Evolutionary conservation across 73 alveolate species (phyloP).

Genomic region (Halteria grandinella): DNA sequence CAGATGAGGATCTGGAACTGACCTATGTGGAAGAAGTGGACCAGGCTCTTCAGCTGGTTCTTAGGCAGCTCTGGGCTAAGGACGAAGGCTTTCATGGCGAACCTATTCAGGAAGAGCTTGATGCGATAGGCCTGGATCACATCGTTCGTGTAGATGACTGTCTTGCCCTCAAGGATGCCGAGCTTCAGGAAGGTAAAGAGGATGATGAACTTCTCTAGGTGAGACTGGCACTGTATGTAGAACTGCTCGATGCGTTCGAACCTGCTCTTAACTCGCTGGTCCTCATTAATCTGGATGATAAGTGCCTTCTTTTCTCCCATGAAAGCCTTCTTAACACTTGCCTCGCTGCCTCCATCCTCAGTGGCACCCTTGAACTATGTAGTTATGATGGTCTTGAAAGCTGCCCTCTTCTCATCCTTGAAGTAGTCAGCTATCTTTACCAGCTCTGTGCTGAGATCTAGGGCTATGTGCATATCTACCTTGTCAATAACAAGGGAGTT

Average conservation of each 20-base stretch:
- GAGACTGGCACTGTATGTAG: neutral
- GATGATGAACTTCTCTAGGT: constrained; percentile 43
- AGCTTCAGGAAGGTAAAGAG: constrained; percentile 55
- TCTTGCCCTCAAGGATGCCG: constrained; percentile 53
- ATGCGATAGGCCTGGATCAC: constrained; percentile 47
- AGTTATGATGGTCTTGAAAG: constrained; percentile 29
- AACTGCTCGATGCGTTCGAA: constrained; percentile 32
- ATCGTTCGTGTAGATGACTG: constrained; percentile 8
- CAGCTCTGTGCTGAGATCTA: constrained; percentile 12
- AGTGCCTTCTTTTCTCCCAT: constrained; percentile 15
- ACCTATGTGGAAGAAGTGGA: constrained; percentile 65
- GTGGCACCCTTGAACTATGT: constrained; percentile 20
- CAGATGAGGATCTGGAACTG: constrained; percentile 18
- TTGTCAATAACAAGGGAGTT: constrained; percentile 3
- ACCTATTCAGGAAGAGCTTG: constrained; percentile 52
- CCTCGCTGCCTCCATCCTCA: constrained; percentile 2
- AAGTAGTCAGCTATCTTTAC: constrained; percentile 6
- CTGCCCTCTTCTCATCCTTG: neutral
- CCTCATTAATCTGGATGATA: constrained; percentile 35
- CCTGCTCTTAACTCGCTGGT: constrained; percentile 33
- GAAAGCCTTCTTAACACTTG: constrained; percentile 11
- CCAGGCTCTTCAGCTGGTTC: constrained; percentile 8
- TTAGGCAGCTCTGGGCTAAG: constrained; percentile 64
- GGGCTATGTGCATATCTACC: constrained; percentile 33
- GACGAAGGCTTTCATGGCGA: constrained; percentile 46